Percentiles rank a stretch among this genome's conserved stretches.
phyloP scores from a whole-genome alignment of 2,329 filamentous ascomycete genomes.

The Colletotrichum sp. region DNA sequence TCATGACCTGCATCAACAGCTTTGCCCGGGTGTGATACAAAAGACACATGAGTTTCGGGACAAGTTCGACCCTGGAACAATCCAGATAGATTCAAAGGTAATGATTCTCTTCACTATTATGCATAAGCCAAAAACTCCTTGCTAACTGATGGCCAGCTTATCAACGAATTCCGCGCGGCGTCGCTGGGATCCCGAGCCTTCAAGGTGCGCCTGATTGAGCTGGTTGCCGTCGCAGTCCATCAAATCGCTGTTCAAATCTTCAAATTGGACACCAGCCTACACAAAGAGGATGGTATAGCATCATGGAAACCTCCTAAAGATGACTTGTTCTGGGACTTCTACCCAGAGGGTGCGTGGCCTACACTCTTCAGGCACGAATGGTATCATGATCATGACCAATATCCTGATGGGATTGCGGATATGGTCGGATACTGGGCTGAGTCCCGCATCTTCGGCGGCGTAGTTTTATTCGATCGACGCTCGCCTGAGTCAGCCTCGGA shows the following conservation, averaged over 20 bases:
- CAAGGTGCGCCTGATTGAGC: not conserved
- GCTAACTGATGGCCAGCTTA: not conserved
- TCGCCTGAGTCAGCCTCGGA: not conserved
- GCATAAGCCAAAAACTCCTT: not conserved
- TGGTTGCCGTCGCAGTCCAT: not conserved
- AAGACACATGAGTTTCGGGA: not conserved
- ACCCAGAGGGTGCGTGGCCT: not conserved
- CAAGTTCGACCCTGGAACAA: not conserved
- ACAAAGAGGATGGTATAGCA: not conserved
- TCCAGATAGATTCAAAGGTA: not conserved
- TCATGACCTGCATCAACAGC: not conserved
- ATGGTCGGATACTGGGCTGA: not conserved
- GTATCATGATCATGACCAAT: not conserved
- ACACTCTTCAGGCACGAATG: not conserved
- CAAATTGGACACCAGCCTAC: not conserved
- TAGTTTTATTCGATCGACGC: not conserved
- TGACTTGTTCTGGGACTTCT: not conserved
- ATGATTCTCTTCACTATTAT: accelerated
- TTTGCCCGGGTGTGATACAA: not conserved
- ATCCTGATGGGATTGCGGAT: not conserved
- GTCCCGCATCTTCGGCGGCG: not conserved
- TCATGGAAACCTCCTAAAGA: not conserved
- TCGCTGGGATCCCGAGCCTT: not conserved
- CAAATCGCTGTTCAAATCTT: not conserved
- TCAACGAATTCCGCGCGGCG: not conserved